Evolutionary conservation across 768 basidiomycete genomes (phyloP), one percentile per base, ranked within the genome.

Genomic region (Tricholoma matsutake): DNA sequence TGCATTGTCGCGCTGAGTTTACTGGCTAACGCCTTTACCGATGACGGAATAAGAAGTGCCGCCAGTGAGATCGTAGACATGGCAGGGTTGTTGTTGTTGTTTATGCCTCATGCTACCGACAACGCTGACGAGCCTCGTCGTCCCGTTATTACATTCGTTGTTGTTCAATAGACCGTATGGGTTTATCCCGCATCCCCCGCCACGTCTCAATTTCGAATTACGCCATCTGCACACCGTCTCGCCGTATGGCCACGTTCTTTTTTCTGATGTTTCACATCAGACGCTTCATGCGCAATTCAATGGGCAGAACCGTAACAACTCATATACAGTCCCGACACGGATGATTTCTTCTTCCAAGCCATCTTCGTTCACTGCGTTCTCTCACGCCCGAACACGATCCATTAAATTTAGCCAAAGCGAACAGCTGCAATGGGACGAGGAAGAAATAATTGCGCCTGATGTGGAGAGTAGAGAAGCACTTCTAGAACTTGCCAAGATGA

Each of bases 401-500:
- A 70, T 79, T 61, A 72, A 68, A 45, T 77, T 78, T 63, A 79
- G 78, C 5, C 79, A 86, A 58, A 83, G 76, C 60, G 71, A 78
- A 54, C 64, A 64, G 41, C 66, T 85, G 31, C 72, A 73, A 6
- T 98, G 96, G 95, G 83, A 88, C 8, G 88, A 90, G 68, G 84
- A 87, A 6, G 88, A 91, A 61, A 77, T 93, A 1, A 57, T 77
- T 2, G 90, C 78, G 0, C 96, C 96, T 2, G 87, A 98, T 72
- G 82, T 92, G 20, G 85, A 87, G 67, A 85, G 83, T 55, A 79
- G 92, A 45, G 84, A 88, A 63, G 90, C 92, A 2, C 75, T 98
- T 31, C 78, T 91, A 34, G 78, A 85, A 61, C 81, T 99, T 52
- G 96, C 95, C 9, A 97, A 94, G 84, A 98, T 99, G 92, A 85